Conservation (phyloP, 352 stramenopile species). For the Peronospora belbahrii region DNA sequence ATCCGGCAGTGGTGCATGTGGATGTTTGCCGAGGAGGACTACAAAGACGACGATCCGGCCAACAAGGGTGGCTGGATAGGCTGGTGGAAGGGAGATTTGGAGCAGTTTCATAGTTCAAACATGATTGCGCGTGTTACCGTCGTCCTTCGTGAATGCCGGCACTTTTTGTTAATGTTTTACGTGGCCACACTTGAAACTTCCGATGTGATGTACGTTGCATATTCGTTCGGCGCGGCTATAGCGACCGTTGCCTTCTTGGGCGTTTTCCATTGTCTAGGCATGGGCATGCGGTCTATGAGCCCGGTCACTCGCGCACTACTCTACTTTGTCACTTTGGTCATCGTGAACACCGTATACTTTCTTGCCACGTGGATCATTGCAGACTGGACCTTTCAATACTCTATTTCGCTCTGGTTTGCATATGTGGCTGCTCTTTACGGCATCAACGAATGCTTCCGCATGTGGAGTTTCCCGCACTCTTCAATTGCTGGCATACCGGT, state of each 20-base stretch:
- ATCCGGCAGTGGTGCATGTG: conserved; percentile 49
- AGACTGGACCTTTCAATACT: conserved; percentile 31
- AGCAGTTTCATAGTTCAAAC: conserved; percentile 55
- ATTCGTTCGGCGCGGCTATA: conserved; percentile 38
- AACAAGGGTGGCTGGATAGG: conserved; percentile 69
- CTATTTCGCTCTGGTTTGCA: conserved; percentile 54
- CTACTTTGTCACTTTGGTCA: conserved; percentile 35
- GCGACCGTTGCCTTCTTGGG: conserved; percentile 45
- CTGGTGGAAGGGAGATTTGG: conserved; percentile 64
- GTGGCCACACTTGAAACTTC: conserved; percentile 45
- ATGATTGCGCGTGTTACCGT: conserved; percentile 63
- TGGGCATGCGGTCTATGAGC: conserved; percentile 37
- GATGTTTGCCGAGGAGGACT: conserved; percentile 63
- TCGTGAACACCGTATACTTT: conserved; percentile 38
- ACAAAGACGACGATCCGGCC: conserved; percentile 48
- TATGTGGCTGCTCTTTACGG: conserved; percentile 58
- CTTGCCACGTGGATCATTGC: conserved; percentile 35
- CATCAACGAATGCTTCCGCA: conserved; percentile 66
- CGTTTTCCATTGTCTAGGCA: conserved; percentile 33
- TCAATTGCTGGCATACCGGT: conserved; percentile 45
- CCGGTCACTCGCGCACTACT: conserved; percentile 37
- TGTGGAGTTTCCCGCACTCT: conserved; percentile 55
- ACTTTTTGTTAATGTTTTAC: conserved; percentile 75
- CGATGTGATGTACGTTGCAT: conserved; percentile 43
- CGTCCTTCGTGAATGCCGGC: conserved; percentile 58